Conservation (phyloP, 208 protist species). For the Sergeia podlipaevii region DNA sequence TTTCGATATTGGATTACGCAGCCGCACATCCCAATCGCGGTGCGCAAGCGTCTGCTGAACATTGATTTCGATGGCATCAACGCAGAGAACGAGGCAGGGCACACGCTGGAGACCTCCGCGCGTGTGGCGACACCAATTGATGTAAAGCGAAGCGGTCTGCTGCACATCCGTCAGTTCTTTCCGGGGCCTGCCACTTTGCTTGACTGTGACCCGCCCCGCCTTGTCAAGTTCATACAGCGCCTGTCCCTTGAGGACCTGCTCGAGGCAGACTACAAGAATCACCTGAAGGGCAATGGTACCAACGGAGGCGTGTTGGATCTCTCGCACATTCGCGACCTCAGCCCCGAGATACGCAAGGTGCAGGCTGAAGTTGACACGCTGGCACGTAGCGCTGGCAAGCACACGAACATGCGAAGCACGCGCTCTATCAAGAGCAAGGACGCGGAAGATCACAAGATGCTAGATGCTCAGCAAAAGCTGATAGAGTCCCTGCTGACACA, state of each 20-base stretch:
- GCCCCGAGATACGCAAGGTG: slow-evolving; percentile 15
- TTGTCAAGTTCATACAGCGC: slow-evolving; percentile 85
- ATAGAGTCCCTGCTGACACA: slow-evolving; percentile 55
- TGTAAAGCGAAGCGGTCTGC: slow-evolving; percentile 83
- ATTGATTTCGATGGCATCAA: slow-evolving; percentile 66
- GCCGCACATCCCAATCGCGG: slow-evolving; percentile 76
- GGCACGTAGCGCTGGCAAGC: slow-evolving; percentile 17
- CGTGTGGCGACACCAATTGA: slow-evolving; percentile 69
- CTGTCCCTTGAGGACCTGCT: slow-evolving; percentile 80
- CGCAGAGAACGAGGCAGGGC: slow-evolving; percentile 41
- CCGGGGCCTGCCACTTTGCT: slow-evolving; percentile 78
- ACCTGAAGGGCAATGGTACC: slow-evolving; percentile 7
- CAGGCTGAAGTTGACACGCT: slow-evolving; percentile 19
- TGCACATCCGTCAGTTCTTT: slow-evolving; percentile 90
- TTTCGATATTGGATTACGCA: slow-evolving; percentile 80
- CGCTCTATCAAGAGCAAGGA: slow-evolving; percentile 46
- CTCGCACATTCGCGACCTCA: slow-evolving; percentile 15
- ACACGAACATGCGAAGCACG: slow-evolving; percentile 27
- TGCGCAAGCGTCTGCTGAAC: slow-evolving; percentile 83
- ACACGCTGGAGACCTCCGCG: slow-evolving; percentile 42
- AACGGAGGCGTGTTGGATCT: slow-evolving; percentile 51
- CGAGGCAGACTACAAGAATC: slow-evolving; percentile 36
- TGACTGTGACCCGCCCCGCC: slow-evolving; percentile 77
- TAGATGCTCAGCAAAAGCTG: slow-evolving; percentile 67
- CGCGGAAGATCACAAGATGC: slow-evolving; percentile 38